Evolutionary conservation across 208 protist species (phyloP), one percentile per base, ranked within the genome.

Genomic region (Borovskyia barvae): DNA sequence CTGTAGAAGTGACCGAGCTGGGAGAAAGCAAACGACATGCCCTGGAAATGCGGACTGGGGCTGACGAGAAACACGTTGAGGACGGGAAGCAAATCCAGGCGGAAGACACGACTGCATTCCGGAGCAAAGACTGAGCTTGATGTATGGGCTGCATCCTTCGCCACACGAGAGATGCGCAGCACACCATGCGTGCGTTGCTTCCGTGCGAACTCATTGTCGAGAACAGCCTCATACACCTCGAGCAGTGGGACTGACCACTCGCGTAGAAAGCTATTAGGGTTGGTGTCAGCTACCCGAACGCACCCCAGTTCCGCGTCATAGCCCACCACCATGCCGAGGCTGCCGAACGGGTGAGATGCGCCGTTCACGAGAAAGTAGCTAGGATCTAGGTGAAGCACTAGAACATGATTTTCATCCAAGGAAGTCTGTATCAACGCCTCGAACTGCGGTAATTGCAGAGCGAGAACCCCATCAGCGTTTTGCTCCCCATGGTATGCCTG

Each of bases 31-130:
- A 90, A 77, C 30, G 87, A 94, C 65, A 94, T 62, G 40, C 80
- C 80, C 66, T 94, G 87, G 51, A 94, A 90, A 58, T 94, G 87
- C 28, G 87, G 80, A 37, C 80, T 89, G 37, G 87, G 83, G 41
- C 82, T 92, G 22, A 94, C 84, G 45, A 88, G 87, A 43, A 94
- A 94, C 36, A 84, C 53, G 54, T 94, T 92, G 58, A 89, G 84
- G 47, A 94, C 79, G 0, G 87, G 87, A 32, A 91, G 60, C 11
- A 89, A 56, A 35, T 85, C 68, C 9, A 94, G 75, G 24, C 60
- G 51, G 55, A 80, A 87, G 47, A 75, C 45, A 20, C 77, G 66
- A 5, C 59, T 73, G 51, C 85, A 75, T 33, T 78, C 55, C 9
- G 51, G 37, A 14, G 76, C 69, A 50, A 93, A 88, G 32, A 60